Base-by-base conservation (phyloP, 2,329 filamentous ascomycete genomes). In the Calonectria pteridis region DNA sequence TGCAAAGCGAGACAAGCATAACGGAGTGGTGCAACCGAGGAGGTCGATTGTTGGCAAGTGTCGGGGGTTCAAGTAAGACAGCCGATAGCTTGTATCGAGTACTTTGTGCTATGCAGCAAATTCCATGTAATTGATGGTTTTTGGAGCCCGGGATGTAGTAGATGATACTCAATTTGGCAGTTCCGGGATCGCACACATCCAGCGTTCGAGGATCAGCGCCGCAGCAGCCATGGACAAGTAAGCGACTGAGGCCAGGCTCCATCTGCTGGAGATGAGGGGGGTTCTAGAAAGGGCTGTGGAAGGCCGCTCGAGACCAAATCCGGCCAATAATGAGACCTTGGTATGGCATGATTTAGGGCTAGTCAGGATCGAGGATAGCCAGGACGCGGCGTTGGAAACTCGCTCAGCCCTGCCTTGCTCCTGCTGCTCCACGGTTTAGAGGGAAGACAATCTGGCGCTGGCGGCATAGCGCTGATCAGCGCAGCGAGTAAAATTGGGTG, bases 261-360 rank as follows among this genome's bases (percentile, higher is more conserved):
- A 50, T 58, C 59, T 59, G 35, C 35, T 72, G 69, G 77, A 79
- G 65, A 79, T 79, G 77, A 79, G 73, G 72, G 53, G 55, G 40
- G 58, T 79, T 79, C 78, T 79, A 79, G 78, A 79, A 79, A 73
- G 72, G 76, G 69, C 71, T 58, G 71, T 69, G 77, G 77, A 79
- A 79, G 78, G 63, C 69, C 59, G 62, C 69, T 62, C 35, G 51
- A 63, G 67, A 43, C 29, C 50, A 9, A 23, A 26, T 28, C 35
- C 26, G 67, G 69, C 77, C 78, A 79, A 78, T 79, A 16, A 62
- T 23, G 72, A 16, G 28, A 29, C 37, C 40, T 46, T 51, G 67
- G 63, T 7, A 51, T 71, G 63, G 67, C 37, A 69, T 73, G 67
- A 68, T 68, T 37, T 28, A 51, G 49, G 23, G 68, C 69, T 77